A percentile compares a stretch with the other conserved stretches of the same genome.
These are phyloP conservation scores for Coelastrella sp. DNA, from an alignment of 139 green algal genomes.

Conservation along the genomic window DNA sequence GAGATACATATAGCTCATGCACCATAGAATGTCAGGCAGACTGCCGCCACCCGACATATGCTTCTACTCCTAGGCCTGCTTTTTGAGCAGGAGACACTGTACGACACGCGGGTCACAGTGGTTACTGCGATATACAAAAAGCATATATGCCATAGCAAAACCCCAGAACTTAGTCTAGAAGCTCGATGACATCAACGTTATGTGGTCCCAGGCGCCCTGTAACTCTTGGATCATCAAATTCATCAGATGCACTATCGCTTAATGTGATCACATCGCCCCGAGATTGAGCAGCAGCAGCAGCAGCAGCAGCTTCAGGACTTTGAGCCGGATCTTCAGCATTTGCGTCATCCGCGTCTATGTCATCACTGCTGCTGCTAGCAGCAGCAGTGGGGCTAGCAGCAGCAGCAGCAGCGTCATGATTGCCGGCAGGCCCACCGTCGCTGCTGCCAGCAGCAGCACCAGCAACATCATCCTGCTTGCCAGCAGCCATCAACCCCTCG, in stretches of 20 bases:
- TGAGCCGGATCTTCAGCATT: not conserved
- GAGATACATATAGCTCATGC: no score
- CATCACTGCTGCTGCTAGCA: constrained; percentile 8
- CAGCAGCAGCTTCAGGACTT: constrained; percentile 23
- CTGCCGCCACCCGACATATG: no score
- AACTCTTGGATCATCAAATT: not conserved
- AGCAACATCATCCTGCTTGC: no score
- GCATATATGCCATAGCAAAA: no score
- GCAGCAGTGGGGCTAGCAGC: not conserved
- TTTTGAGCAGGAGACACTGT: no score
- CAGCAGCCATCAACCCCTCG: no score
- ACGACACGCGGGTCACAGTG: no score
- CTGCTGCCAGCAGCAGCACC: no score
- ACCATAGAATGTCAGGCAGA: no score
- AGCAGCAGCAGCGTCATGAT: not conserved
- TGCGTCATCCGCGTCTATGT: not conserved
- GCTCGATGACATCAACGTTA: not conserved
- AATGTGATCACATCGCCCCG: not conserved
- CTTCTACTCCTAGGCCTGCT: no score
- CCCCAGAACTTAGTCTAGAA: not conserved
- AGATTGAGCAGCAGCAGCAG: constrained; percentile 12
- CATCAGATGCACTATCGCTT: not conserved
- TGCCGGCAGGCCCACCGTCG: no score
- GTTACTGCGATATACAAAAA: no score
- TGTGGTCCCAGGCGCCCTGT: not conserved